Percentiles rank a stretch among this genome's conserved stretches.
Evolutionary conservation across 2,329 filamentous ascomycete species (phyloP).

Genomic region (Fusarium haematococcum): DNA sequence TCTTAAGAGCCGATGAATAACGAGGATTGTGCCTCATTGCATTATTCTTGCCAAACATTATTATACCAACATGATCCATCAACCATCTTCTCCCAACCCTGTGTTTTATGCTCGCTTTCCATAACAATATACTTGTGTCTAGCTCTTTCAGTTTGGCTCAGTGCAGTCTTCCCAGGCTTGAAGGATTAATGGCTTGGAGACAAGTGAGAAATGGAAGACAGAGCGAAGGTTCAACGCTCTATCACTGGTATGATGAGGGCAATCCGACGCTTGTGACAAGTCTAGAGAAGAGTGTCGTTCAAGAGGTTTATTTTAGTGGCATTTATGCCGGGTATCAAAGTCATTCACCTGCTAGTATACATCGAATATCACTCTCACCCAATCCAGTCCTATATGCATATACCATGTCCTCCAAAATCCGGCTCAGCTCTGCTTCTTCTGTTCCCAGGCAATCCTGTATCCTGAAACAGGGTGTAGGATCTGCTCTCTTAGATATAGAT

Average conservation of each 20-base stretch:
- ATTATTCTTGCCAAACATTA: background rate
- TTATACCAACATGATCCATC: background rate
- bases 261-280: too few relatives aligned
- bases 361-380: background rate
- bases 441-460: background rate
- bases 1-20: background rate
- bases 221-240: too few relatives aligned
- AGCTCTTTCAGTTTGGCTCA: background rate
- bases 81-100: background rate
- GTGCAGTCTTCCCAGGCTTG: too few relatives aligned
- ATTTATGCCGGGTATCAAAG: background rate
- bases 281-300: background rate
- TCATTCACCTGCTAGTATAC: background rate
- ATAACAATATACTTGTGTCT: background rate
- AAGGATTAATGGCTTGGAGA: too few relatives aligned
- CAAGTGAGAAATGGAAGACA: too few relatives aligned
- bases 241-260: too few relatives aligned
- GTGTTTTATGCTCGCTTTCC: background rate
- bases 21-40: background rate
- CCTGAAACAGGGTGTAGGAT: slow-evolving; percentile 1
- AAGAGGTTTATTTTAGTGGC: background rate
- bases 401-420: background rate
- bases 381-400: background rate
- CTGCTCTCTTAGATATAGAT: background rate
- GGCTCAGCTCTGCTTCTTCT: background rate